Base-by-base conservation (phyloP, 2,329 filamentous ascomycete genomes). In the Diaporthe velutina region DNA sequence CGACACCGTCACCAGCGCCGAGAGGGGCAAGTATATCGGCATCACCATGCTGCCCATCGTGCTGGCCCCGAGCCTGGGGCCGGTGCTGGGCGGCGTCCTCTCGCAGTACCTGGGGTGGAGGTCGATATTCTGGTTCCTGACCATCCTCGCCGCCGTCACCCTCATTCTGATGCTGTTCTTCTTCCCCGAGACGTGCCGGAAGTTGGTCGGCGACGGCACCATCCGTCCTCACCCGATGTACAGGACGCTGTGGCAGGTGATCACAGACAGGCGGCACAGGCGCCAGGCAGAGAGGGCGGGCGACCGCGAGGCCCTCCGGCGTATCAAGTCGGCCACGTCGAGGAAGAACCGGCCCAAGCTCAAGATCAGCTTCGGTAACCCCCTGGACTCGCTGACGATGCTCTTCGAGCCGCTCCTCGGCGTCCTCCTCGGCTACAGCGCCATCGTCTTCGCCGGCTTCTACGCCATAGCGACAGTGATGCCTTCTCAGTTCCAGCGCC, bases 311-410 rank as follows among this genome's bases (percentile, higher is more conserved):
- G 48, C 50, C 13, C 75, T 76, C 15, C 52, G 57, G 15, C 71
- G 71, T 50, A 68, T 73, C 45, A 64, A 38, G 45, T 70, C 42
- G 3, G 12, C 58, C 22, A 66, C 70, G 4, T 76, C 75, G 4
- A 60, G 60, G 15, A 70, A 28, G 12, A 38, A 74, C 3, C 67
- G 58, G 3, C 52, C 58, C 45, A 75, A 76, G 55, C 52, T 76
- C 8, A 75, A 38, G 19, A 35, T 76, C 66, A 95, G 94, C 80
- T 96, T 98, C 83, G 91, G 97, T 76, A 96, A 98, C 84, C 98
- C 98, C 83, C 87, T 98, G 76, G 92, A 91, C 79, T 96, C 95
- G 0, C 93, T 97, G 19, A 90, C 92, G 1, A 95, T 97, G 0
- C 90, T 95, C 75, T 88, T 91, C 78, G 97, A 97, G 86, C 94